Evolutionary conservation across 78 protist species (phyloP).

Genomic region (Dictyostelium discoideum): dicty_2.7 NC_007090.3:3779001-3779500

Average conservation of each 20-base stretch:
- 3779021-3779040: neutral
- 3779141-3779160: neutral
- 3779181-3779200: neutral
- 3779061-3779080: neutral
- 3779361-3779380: neutral
- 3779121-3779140: neutral
- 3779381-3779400: conserved; percentile 5
- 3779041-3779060: neutral
- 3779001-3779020: neutral
- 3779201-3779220: neutral
- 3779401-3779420: neutral
- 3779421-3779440: neutral
- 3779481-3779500: neutral
- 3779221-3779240: neutral
- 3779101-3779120: neutral
- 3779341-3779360: neutral
- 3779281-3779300: neutral
- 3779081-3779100: neutral
- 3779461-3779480: conserved; percentile 7
- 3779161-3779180: neutral
- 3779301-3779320: neutral
- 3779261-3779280: neutral
- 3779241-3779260: neutral
- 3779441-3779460: neutral
- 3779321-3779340: neutral